A percentile compares a stretch with the other conserved stretches of the same genome.
phyloP scores from a whole-genome alignment of 2,329 filamentous ascomycete genomes.

The Tolypocladium sp. region DNA sequence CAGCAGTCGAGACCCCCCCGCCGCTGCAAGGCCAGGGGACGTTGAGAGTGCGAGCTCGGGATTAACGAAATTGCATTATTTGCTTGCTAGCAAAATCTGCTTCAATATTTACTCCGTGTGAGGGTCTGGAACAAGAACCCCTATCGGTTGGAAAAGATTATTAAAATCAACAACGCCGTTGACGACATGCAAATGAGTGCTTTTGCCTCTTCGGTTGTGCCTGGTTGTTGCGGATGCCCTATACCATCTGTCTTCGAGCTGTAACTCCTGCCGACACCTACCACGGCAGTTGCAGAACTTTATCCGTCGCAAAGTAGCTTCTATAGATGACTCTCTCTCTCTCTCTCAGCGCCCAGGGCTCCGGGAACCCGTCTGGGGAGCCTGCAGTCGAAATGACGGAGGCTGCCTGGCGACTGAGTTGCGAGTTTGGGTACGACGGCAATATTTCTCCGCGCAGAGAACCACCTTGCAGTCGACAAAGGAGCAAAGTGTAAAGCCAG shows the following conservation, averaged over 20 bases:
- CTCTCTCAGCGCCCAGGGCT: neutral
- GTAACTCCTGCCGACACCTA: too few relatives aligned
- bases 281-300: too few relatives aligned
- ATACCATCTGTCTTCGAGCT: too few relatives aligned
- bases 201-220: too few relatives aligned
- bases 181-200: neutral
- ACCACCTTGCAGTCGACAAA: neutral
- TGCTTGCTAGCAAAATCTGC: neutral
- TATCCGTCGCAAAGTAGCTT: too few relatives aligned
- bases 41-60: neutral
- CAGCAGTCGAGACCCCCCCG: neutral
- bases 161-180: neutral
- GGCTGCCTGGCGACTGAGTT: neutral
- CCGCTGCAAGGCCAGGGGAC: neutral
- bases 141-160: neutral
- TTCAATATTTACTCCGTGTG: neutral
- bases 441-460: neutral
- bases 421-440: neutral
- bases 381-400: neutral
- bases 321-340: too few relatives aligned
- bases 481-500: neutral
- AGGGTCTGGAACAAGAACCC: neutral
- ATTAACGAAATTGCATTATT: neutral
- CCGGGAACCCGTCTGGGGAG: neutral
- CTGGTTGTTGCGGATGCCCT: too few relatives aligned